Percentiles rank a stretch among this genome's conserved stretches.
Conservation (phyloP, 352 stramenopile genomes). For the Globisporangium cederbergense region DNA sequence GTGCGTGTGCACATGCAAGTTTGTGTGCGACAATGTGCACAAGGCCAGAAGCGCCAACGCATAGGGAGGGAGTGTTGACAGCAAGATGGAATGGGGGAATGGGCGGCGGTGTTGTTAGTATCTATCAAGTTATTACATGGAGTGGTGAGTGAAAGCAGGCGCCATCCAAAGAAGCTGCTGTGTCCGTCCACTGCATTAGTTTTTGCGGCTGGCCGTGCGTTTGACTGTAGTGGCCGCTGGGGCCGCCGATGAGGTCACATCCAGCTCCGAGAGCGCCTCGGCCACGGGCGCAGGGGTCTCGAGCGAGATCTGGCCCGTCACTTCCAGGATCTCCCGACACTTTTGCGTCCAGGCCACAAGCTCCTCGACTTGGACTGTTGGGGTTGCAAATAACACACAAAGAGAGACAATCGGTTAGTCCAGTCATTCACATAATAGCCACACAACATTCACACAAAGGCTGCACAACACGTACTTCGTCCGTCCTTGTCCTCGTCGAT, state of each 20-base stretch:
- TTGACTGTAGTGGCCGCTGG: conserved; percentile 45
- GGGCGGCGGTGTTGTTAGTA: conserved; percentile 6
- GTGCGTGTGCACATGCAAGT: not conserved
- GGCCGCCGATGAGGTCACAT: conserved; percentile 20
- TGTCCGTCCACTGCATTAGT: conserved; percentile 22
- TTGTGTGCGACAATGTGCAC: not conserved
- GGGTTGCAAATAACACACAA: conserved; percentile 27
- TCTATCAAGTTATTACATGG: conserved; percentile 16
- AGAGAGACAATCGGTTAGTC: conserved; percentile 10
- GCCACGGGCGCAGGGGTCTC: conserved; percentile 22
- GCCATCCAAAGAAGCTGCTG: not conserved
- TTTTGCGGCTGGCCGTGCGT: conserved; percentile 68
- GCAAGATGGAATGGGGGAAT: not conserved
- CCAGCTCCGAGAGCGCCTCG: conserved; percentile 18
- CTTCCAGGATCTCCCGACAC: conserved; percentile 86
- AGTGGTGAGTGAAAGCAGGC: not conserved
- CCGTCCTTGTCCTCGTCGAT: conserved; percentile 91
- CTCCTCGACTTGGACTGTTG: conserved; percentile 89
- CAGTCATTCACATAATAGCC: conserved; percentile 1
- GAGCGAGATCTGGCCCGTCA: conserved; percentile 70
- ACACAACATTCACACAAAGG: conserved; percentile 3
- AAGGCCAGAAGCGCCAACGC: not conserved
- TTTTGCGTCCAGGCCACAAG: conserved; percentile 88
- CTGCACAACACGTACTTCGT: conserved; percentile 54
- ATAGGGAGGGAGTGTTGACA: not conserved